These are phyloP conservation scores for Arxiozyma telluris DNA, from an alignment of 1,139 yeast species.

Conservation along the genomic window DNA sequence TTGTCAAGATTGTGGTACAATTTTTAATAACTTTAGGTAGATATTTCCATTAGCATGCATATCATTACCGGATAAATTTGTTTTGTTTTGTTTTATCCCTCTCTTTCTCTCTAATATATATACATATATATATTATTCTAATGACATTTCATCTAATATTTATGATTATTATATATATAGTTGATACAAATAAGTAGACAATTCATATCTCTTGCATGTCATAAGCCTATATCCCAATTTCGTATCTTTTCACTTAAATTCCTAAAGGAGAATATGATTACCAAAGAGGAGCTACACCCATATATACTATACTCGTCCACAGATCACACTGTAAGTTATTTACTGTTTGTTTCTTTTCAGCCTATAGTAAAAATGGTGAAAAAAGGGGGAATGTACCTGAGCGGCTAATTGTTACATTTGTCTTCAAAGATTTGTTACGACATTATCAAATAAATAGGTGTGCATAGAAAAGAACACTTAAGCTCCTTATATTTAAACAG, in stretches of 20 bases:
- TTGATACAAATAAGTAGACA: not conserved
- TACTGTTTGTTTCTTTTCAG: not conserved
- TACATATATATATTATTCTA: not conserved
- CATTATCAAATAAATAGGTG: no score
- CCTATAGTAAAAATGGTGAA: not conserved
- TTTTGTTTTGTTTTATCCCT: no score
- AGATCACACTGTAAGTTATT: not conserved
- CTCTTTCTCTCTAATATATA: no score
- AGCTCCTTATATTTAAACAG: not conserved
- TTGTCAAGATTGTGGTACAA: constrained; percentile 33
- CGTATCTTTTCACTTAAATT: not conserved
- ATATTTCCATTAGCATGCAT: not conserved
- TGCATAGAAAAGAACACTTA: not conserved
- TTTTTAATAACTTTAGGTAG: constrained; percentile 22
- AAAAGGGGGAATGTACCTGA: not conserved
- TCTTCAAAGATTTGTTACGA: no score
- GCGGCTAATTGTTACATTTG: not conserved
- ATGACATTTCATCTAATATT: not conserved
- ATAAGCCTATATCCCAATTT: no score
- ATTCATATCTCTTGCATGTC: not conserved
- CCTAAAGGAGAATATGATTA: no score
- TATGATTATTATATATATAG: no score
- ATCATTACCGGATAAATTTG: no score
- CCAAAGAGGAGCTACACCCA: not conserved
- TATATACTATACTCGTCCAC: no score